Evolutionary conservation across 148 eudicot genomes (phyloP), one percentile per base, ranked within the genome.

Genomic region (Rhododendron ovatum): DNA sequence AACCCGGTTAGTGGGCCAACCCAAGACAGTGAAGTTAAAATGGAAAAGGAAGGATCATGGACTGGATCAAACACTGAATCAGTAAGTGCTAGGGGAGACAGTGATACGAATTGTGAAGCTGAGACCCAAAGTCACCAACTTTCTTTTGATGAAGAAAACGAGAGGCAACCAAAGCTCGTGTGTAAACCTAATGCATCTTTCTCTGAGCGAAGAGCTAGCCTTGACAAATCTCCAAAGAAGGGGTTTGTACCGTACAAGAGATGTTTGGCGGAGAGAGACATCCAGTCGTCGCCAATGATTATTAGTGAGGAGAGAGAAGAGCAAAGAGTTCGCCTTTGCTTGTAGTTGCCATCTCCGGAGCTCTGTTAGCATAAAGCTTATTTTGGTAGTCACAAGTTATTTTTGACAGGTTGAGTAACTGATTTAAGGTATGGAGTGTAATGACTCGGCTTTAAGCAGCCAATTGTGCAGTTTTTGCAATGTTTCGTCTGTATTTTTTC

Each of bases 211-310:
- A 89, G 88, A 78, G 39, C 69, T 43, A 83, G 82, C 24, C 24
- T 83, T 10, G 85, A 73, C 45, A 87, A 87, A 22, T 81, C 65
- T 28, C 51, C 76, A 30, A 93, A 87, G 35, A 93, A 88, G 87
- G 99, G 98, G 13, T 97, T 97, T 84, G 95, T 94, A 11, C 99
- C 99, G 10, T 97, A 97, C 61, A 95, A 97, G 87, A 93, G 99
- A 90, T 92, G 94, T 59, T 83, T 87, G 71, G 91, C 92, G 0
- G 92, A 91, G 87, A 90, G 93, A 73, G 90, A 87, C 28, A 67
- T 47, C 57, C 86, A 83, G 53, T 89, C 88, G 1, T 89, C 93
- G 11, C 71, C 82, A 9, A 69, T 83, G 69, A 71, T 75, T 15
- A 84, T 71, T 30, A 85, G 74, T 9, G 90, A 92, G 41, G 96